Conservation (phyloP, 2,329 filamentous ascomycete species). For the Stagonosporopsis cucurbitacearum region DNA sequence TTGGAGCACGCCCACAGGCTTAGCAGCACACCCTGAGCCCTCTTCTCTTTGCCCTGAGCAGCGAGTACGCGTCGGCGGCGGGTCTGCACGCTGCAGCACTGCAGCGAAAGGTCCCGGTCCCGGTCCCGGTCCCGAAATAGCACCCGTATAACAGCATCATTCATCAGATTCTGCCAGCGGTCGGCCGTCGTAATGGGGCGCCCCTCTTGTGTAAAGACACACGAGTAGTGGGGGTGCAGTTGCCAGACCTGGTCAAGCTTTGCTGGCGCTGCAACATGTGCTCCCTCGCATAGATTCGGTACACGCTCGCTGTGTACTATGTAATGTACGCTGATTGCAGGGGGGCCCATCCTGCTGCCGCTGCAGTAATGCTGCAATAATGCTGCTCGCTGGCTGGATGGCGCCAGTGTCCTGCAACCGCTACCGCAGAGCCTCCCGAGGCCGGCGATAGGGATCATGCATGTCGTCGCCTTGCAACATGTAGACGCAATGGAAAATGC, state of each 20-base stretch:
- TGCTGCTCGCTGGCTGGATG: constrained; percentile 9
- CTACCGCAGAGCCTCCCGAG: constrained; percentile 20
- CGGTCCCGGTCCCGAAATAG: too few species aligned
- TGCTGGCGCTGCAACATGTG: constrained; percentile 11
- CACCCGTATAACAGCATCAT: too few species aligned
- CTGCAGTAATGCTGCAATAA: too few species aligned
- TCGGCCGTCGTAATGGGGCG: neutral
- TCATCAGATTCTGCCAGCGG: neutral
- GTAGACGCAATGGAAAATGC: constrained; percentile 16
- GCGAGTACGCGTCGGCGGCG: constrained; percentile 17
- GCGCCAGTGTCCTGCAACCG: constrained; percentile 14
- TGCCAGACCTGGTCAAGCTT: neutral
- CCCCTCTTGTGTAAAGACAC: neutral
- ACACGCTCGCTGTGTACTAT: constrained; percentile 14
- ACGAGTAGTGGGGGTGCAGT: neutral
- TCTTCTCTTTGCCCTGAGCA: too few species aligned
- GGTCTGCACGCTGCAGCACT: constrained; percentile 12
- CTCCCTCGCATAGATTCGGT: constrained; percentile 17
- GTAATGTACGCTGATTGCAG: constrained; percentile 20
- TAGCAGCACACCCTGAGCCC: neutral
- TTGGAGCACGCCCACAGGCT: too few species aligned
- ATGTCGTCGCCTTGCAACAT: constrained; percentile 20
- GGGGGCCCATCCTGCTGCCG: constrained; percentile 1
- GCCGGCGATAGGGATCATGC: constrained; percentile 31
- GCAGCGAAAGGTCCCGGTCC: constrained; percentile 15